A percentile compares a stretch with the other conserved stretches of the same genome.
phyloP scores from a whole-genome alignment of 441 rosid genomes.

The Eruca vesicaria region DNA sequence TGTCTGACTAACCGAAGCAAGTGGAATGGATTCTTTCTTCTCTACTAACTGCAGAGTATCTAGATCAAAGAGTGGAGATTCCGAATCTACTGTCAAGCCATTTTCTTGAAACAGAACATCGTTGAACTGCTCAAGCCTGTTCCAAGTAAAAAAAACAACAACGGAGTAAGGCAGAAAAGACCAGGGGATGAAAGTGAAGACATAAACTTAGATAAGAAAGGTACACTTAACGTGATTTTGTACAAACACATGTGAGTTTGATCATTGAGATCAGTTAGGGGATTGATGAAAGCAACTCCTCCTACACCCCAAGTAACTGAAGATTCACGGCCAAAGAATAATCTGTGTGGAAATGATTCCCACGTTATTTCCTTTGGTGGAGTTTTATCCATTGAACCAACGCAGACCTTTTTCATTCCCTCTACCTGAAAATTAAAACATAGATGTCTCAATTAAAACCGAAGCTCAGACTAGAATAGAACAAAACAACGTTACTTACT shows the following conservation, averaged over 20 bases:
- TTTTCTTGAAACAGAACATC: conserved; percentile 89
- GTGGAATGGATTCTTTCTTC: conserved; percentile 45
- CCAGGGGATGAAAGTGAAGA: conserved; percentile 9
- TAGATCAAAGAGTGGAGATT: conserved; percentile 55
- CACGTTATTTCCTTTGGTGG: conserved; percentile 74
- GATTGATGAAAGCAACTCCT: conserved; percentile 85
- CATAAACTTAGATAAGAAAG: conserved; percentile 2
- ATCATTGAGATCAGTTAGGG: conserved; percentile 43
- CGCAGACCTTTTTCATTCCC: conserved; percentile 67
- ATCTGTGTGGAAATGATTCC: conserved; percentile 66
- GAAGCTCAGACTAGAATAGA: neutral
- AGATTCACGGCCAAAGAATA: conserved; percentile 79
- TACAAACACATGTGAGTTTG: conserved; percentile 63
- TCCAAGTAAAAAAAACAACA: neutral
- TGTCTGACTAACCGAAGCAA: conserved; percentile 55
- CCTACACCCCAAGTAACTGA: conserved; percentile 62
- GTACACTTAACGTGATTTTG: conserved; percentile 70
- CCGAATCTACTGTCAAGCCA: conserved; percentile 33
- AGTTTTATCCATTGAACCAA: conserved; percentile 73
- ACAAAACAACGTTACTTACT: conserved; percentile 39
- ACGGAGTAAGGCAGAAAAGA: neutral
- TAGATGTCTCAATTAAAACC: neutral
- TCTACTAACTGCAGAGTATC: conserved; percentile 40
- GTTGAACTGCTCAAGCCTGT: conserved; percentile 95
- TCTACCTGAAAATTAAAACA: conserved; percentile 50